phyloP scores from a whole-genome alignment of 345 rosid species.

The Eucalyptus regnans region DNA sequence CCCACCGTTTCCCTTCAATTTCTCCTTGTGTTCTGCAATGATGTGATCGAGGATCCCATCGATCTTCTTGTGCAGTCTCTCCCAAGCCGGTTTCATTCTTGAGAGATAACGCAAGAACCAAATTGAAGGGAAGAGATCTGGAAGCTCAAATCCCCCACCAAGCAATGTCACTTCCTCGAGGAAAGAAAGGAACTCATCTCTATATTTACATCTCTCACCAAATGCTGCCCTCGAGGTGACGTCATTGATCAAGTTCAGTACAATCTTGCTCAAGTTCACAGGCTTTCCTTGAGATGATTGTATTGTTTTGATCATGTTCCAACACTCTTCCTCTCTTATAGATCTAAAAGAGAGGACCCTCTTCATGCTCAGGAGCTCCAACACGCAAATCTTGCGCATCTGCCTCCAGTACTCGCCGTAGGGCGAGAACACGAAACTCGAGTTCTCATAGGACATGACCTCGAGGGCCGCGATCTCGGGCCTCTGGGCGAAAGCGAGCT shows the following conservation, averaged over 20 bases:
- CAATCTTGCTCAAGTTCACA: neutral
- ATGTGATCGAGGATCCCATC: conserved; percentile 14
- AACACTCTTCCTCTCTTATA: neutral
- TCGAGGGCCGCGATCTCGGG: conserved; percentile 3
- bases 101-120: neutral
- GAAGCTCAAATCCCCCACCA: conserved; percentile 7
- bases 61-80: neutral
- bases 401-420: conserved; percentile 1
- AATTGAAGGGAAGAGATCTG: conserved; percentile 17
- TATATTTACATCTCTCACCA: conserved; percentile 5
- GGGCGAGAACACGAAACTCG: conserved; percentile 1
- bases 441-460: conserved; percentile 3
- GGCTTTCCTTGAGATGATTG: neutral
- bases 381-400: neutral
- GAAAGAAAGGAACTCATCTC: neutral
- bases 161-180: neutral
- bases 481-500: conserved; percentile 9
- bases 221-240: conserved; percentile 14
- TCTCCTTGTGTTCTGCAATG: conserved; percentile 6
- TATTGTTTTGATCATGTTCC: neutral
- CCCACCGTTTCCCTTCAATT: neutral
- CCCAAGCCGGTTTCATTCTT: conserved; percentile 1
- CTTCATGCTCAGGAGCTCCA: neutral
- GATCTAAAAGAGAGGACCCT: neutral
- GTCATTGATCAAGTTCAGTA: conserved; percentile 1